A percentile compares a stretch with the other conserved stretches of the same genome.
phyloP scores from a whole-genome alignment of 352 stramenopile species.

The Thalassiosira sp. region DNA sequence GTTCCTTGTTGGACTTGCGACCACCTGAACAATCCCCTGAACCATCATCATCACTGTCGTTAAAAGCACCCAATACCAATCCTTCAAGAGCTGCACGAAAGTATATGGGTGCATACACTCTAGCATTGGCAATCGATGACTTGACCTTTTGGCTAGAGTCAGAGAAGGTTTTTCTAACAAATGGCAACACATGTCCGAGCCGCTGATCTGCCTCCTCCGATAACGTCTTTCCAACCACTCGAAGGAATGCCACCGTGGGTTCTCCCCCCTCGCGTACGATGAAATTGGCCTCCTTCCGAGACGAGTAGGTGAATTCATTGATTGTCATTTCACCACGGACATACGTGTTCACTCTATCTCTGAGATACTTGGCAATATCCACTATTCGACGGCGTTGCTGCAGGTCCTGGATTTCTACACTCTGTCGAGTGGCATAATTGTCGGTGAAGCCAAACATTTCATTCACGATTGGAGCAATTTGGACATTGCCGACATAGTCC shows the following conservation, averaged over 20 bases:
- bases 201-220: constrained; percentile 27
- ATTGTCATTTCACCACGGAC: constrained; percentile 23
- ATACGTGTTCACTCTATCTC: constrained; percentile 11
- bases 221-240: constrained; percentile 23
- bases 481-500: constrained; percentile 23
- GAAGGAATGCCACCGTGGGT: constrained; percentile 4
- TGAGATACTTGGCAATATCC: constrained; percentile 26
- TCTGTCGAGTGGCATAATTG: not conserved
- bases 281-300: constrained; percentile 14
- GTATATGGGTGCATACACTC: constrained; percentile 34
- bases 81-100: constrained; percentile 32
- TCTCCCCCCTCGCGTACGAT: constrained; percentile 22
- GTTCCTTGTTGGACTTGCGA: constrained; percentile 17
- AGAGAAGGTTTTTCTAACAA: constrained; percentile 24
- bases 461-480: constrained; percentile 25
- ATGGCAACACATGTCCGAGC: constrained; percentile 18
- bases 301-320: constrained; percentile 14
- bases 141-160: constrained; percentile 15
- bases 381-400: constrained; percentile 19
- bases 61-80: constrained; percentile 12
- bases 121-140: constrained; percentile 20
- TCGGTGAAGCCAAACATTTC: constrained; percentile 27
- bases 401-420: constrained; percentile 14
- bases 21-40: constrained; percentile 3
- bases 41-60: constrained; percentile 9